Percentiles rank a stretch among this genome's conserved stretches.
These are phyloP conservation scores for Fragilaria crotonensis DNA, from an alignment of 108 stramenopile species.

Conservation along the genomic window DNA sequence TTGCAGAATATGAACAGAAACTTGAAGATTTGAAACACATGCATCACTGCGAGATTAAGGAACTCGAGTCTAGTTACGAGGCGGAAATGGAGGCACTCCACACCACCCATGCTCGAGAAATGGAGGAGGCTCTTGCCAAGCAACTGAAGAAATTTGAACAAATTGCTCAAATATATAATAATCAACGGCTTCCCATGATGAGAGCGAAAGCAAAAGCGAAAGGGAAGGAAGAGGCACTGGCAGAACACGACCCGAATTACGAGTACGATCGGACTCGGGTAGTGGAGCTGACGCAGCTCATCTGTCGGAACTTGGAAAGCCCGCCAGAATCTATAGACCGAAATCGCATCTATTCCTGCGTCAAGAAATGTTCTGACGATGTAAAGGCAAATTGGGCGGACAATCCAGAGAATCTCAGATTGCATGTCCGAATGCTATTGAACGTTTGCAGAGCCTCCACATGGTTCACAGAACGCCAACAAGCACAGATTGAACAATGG, in stretches of 20 bases:
- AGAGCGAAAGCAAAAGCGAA: not conserved
- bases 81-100: slow-evolving; percentile 5
- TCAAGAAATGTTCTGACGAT: slow-evolving; percentile 7
- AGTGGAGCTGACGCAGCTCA: slow-evolving; percentile 15
- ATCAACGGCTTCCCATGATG: not conserved
- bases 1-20: slow-evolving; percentile 9
- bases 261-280: slow-evolving; percentile 9
- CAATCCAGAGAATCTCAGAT: slow-evolving; percentile 14
- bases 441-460: slow-evolving; percentile 12
- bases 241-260: not conserved
- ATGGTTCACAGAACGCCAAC: slow-evolving; percentile 14
- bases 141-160: not conserved
- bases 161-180: not conserved
- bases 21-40: slow-evolving; percentile 1
- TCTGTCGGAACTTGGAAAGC: slow-evolving; percentile 14
- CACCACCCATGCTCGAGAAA: slow-evolving; percentile 1
- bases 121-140: slow-evolving; percentile 6
- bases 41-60: not conserved
- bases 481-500: not conserved
- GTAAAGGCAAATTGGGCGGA: slow-evolving; percentile 12
- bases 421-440: slow-evolving; percentile 22
- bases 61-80: not conserved
- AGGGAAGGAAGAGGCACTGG: not conserved
- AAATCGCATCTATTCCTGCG: slow-evolving; percentile 18
- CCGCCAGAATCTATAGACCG: slow-evolving; percentile 12